Conservation (phyloP, 148 eudicot species). For the Talinum fruticosum region DNA sequence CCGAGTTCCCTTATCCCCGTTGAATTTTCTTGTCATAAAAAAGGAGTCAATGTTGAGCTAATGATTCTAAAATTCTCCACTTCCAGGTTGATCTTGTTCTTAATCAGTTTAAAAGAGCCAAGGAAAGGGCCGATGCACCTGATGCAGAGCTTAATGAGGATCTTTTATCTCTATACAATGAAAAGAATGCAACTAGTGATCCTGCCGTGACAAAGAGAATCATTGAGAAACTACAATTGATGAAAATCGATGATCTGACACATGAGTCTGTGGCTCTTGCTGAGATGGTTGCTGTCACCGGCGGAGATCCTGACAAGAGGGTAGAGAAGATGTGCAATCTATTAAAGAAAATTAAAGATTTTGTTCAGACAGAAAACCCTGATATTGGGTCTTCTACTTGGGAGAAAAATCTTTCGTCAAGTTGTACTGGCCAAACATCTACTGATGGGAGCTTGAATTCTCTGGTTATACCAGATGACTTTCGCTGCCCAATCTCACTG, state of each 20-base stretch:
- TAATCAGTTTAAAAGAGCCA: constrained; percentile 86
- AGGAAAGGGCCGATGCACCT: constrained; percentile 64
- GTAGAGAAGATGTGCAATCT: constrained; percentile 90
- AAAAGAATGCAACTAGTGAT: constrained; percentile 40
- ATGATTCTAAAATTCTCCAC: constrained; percentile 11
- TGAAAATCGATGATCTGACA: constrained; percentile 74
- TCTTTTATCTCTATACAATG: constrained; percentile 53
- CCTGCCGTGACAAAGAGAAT: constrained; percentile 56
- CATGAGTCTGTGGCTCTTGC: constrained; percentile 90
- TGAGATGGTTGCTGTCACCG: constrained; percentile 69
- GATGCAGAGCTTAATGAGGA: constrained; percentile 70
- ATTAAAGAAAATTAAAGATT: constrained; percentile 81
- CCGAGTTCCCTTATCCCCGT: neutral
- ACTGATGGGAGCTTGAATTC: constrained; percentile 42
- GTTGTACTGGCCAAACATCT: constrained; percentile 41
- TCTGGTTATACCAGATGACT: constrained; percentile 48
- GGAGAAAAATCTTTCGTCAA: constrained; percentile 42
- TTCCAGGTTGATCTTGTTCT: constrained; percentile 87
- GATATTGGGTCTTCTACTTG: constrained; percentile 40
- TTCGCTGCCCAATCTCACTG: constrained; percentile 61
- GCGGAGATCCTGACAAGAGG: constrained; percentile 78
- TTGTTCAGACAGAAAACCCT: constrained; percentile 74
- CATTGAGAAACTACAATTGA: constrained; percentile 63
- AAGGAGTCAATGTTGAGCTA: neutral
- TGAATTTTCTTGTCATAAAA: neutral